Conservation (phyloP, 225 moss, liverwort and hornwort species). For the Neckera pumila region DNA sequence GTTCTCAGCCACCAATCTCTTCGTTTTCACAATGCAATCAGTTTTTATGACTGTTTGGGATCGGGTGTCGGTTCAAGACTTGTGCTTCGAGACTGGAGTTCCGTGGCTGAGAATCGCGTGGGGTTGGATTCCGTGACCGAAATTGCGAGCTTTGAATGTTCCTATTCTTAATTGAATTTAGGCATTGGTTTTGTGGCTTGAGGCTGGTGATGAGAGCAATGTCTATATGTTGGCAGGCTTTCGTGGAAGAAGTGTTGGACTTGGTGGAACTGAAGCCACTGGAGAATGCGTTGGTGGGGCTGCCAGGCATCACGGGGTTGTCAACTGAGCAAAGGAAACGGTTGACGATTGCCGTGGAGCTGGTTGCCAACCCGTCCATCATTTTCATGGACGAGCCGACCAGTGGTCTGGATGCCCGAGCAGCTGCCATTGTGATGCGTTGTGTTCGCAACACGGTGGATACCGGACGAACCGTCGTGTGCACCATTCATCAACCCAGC, state of each 20-base stretch:
- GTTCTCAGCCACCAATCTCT: neutral
- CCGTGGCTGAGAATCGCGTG: neutral
- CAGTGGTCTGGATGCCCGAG: slow-evolving; percentile 45
- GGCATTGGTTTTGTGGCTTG: neutral
- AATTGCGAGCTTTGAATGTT: neutral
- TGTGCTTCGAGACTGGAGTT: neutral
- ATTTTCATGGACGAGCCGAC: slow-evolving; percentile 59
- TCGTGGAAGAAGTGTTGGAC: slow-evolving; percentile 48
- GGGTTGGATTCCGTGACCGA: neutral
- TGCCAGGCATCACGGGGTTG: slow-evolving; percentile 35
- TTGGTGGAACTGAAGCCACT: slow-evolving; percentile 35
- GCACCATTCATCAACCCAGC: slow-evolving; percentile 48
- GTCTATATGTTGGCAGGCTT: slow-evolving; percentile 3
- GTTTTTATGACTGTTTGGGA: neutral
- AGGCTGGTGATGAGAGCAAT: neutral
- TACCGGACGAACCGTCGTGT: slow-evolving; percentile 44
- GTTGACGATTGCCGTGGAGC: slow-evolving; percentile 41
- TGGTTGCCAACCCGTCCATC: slow-evolving; percentile 45
- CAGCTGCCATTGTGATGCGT: slow-evolving; percentile 56
- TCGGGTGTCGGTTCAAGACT: neutral
- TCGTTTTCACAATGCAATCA: neutral
- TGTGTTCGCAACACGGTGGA: slow-evolving; percentile 43
- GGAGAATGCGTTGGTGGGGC: slow-evolving; percentile 31
- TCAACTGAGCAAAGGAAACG: slow-evolving; percentile 48
- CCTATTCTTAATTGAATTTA: neutral